A percentile compares a stretch with the other conserved stretches of the same genome.
phyloP scores from a whole-genome alignment of 23 red algal species.

The Gracilaria gracilis region DNA sequence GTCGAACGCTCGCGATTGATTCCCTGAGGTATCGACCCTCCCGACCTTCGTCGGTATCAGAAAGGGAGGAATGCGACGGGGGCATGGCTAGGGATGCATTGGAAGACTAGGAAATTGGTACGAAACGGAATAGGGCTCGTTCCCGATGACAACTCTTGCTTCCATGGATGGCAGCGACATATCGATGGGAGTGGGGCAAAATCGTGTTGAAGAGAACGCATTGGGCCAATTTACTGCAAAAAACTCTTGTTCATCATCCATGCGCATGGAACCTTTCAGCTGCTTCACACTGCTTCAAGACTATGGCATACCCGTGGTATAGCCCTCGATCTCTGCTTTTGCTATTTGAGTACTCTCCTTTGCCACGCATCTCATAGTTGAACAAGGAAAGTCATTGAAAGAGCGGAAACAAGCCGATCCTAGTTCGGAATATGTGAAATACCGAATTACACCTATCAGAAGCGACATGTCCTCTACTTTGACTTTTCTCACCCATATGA shows the following conservation, averaged over 20 bases:
- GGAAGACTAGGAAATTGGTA: neutral
- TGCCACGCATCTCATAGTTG: no score
- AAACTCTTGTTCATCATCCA: neutral
- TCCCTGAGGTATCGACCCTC: conserved; percentile 67
- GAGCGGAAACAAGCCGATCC: no score
- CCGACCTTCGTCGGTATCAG: conserved; percentile 35
- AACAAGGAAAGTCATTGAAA: no score
- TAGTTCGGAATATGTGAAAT: no score
- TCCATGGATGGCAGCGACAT: neutral
- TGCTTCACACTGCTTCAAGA: no score
- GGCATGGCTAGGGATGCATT: conserved; percentile 48
- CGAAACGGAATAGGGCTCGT: neutral
- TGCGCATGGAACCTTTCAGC: no score
- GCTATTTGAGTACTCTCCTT: no score
- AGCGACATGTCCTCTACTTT: no score
- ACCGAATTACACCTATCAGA: no score
- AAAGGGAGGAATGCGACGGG: conserved; percentile 41
- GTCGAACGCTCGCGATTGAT: conserved; percentile 70
- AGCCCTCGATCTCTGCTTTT: no score
- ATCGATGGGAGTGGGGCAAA: neutral
- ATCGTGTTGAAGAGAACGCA: neutral
- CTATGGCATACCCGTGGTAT: no score
- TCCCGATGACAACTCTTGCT: neutral
- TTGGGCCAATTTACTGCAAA: conserved; percentile 19
- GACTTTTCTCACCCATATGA: no score